Percentiles rank a stretch among this genome's conserved stretches.
Evolutionary conservation across 2,329 filamentous ascomycete species (phyloP).

Genomic region (Trichophyton simii): DNA sequence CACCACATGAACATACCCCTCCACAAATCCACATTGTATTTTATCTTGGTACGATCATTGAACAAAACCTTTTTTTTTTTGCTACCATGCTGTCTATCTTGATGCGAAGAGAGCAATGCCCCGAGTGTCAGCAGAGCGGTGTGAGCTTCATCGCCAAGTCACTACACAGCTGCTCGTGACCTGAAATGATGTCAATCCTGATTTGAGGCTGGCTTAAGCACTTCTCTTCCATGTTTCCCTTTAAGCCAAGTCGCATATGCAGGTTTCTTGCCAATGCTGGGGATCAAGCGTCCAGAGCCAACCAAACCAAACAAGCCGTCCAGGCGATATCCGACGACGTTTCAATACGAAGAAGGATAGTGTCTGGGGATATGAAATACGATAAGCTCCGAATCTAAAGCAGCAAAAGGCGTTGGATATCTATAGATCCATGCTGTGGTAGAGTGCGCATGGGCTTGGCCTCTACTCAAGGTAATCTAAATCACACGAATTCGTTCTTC

Average conservation of each 20-base stretch:
- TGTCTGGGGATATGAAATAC: not conserved
- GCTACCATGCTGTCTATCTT: too few species aligned
- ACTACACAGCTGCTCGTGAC: not conserved
- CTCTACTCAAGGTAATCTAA: not conserved
- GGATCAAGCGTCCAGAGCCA: not conserved
- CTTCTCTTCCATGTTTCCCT: not conserved
- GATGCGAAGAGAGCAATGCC: not conserved
- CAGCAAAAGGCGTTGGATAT: not conserved
- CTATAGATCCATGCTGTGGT: not conserved
- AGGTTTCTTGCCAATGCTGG: not conserved
- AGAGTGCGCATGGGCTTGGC: not conserved
- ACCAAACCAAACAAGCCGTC: not conserved
- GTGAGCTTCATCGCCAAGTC: not conserved
- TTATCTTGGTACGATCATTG: not conserved
- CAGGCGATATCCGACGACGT: not conserved
- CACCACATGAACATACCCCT: not conserved
- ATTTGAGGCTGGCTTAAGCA: not conserved
- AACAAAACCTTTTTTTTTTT: not conserved
- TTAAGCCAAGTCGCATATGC: not conserved
- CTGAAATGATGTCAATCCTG: not conserved
- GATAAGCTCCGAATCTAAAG: not conserved
- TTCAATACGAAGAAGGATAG: not conserved
- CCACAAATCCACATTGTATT: not conserved
- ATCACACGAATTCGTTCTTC: not conserved
- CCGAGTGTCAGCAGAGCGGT: not conserved